These are phyloP conservation scores for Macaranga tanarius DNA, from an alignment of 441 rosid species.

Conservation along the genomic window DNA sequence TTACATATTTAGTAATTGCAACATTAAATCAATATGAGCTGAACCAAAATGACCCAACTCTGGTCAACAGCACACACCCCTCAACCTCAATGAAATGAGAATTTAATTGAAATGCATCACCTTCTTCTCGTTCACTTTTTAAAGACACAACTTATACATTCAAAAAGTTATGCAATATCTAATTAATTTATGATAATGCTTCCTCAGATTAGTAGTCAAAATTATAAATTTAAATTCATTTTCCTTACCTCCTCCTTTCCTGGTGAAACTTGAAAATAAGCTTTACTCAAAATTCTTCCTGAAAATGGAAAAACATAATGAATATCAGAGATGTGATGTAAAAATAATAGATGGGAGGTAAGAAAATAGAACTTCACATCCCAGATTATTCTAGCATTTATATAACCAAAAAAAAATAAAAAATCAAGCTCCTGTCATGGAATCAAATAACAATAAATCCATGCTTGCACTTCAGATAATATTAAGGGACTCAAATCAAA, in stretches of 20 bases:
- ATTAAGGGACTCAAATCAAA: not conserved
- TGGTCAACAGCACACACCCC: not conserved
- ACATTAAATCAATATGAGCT: not conserved
- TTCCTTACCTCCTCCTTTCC: not conserved
- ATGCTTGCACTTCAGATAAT: not conserved
- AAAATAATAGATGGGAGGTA: not conserved
- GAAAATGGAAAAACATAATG: conserved; percentile 1
- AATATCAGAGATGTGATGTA: not conserved
- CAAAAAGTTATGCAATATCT: not conserved
- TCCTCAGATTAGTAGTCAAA: not conserved
- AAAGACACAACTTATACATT: not conserved
- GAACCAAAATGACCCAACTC: not conserved
- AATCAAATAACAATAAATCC: not conserved
- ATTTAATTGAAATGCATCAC: not conserved
- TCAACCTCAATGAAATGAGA: not conserved
- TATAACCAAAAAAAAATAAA: too few relatives aligned
- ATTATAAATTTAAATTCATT: not conserved
- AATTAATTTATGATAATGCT: not conserved
- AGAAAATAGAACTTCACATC: not conserved
- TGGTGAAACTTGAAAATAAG: not conserved
- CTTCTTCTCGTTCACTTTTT: not conserved
- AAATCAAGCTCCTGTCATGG: not conserved
- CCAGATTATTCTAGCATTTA: conserved; percentile 1
- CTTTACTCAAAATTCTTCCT: conserved; percentile 9
- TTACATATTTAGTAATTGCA: not conserved